Evolutionary conservation across 805 yeast species (phyloP).

Genomic region (Myxozyma geophila): DNA sequence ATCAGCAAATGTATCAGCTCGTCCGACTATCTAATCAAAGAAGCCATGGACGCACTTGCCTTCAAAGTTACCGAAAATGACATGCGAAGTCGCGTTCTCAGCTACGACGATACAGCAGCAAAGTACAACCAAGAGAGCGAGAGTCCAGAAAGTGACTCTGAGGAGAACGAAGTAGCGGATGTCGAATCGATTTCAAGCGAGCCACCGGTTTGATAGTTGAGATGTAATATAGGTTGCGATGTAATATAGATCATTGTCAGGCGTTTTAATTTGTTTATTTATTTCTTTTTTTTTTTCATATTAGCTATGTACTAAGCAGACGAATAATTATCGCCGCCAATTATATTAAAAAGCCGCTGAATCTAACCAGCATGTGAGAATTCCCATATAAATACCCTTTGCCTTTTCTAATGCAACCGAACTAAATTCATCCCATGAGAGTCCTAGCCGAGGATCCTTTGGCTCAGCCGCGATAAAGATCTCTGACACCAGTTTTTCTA

Average conservation of each 20-base stretch:
- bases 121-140: not conserved
- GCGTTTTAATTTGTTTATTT: not conserved
- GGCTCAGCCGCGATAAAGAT: conserved; percentile 31
- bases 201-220: not conserved
- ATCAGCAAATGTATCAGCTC: conserved; percentile 22
- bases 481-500: conserved; percentile 27
- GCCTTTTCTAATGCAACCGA: conserved; percentile 20
- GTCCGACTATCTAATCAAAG: conserved; percentile 26
- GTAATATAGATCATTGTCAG: not conserved
- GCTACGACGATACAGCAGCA: conserved; percentile 18
- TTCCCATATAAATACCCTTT: conserved; percentile 20
- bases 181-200: not conserved
- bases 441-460: conserved; percentile 14
- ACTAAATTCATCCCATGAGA: conserved; percentile 30
- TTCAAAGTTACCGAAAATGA: conserved; percentile 20
- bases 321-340: not conserved
- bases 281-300: not conserved
- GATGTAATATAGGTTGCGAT: not conserved
- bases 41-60: conserved; percentile 11
- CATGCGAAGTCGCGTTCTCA: conserved; percentile 19
- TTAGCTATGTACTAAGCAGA: not conserved
- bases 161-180: not conserved
- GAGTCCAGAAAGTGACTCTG: not conserved
- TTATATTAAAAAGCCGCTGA: conserved; percentile 18
- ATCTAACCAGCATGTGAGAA: conserved; percentile 31